phyloP scores from a whole-genome alignment of 371 early-diverging fungal genomes.

The Mortierella sp. region DNA sequence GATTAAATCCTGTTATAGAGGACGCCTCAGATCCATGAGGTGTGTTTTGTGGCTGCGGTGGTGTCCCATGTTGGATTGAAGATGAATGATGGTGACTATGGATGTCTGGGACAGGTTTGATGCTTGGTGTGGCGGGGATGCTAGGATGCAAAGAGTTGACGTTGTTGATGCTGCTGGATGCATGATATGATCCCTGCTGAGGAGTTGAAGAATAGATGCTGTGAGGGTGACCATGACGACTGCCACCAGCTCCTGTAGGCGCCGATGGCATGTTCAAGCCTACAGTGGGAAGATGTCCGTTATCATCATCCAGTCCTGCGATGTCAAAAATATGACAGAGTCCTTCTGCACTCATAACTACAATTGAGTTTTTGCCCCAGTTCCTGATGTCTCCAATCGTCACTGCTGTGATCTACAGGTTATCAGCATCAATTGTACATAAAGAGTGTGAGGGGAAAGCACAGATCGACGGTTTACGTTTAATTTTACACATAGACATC shows the following conservation, averaged over 20 bases:
- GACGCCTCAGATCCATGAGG: constrained; percentile 42
- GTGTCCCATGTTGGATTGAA: constrained; percentile 26
- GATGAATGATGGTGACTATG: constrained; percentile 15
- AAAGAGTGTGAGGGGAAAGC: not conserved
- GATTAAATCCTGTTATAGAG: constrained; percentile 30
- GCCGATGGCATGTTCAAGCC: constrained; percentile 1
- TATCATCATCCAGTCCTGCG: constrained; percentile 51
- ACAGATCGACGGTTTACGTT: too few species aligned
- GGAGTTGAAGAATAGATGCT: constrained; percentile 46
- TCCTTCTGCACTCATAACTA: constrained; percentile 77
- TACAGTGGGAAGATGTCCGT: not conserved
- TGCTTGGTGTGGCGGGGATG: constrained; percentile 49
- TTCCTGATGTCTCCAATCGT: constrained; percentile 77
- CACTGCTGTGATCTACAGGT: constrained; percentile 72
- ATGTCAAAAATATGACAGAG: constrained; percentile 77
- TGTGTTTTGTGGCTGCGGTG: constrained; percentile 43
- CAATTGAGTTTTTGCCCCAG: constrained; percentile 74
- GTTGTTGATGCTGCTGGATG: not conserved
- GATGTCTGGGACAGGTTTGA: constrained; percentile 48
- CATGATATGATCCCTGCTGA: constrained; percentile 25
- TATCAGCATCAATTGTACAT: not conserved
- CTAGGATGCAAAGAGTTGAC: constrained; percentile 12
- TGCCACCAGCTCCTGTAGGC: not conserved
- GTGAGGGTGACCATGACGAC: constrained; percentile 23
- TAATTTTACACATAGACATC: not conserved